Percentiles rank a stretch among this genome's conserved stretches.
These are phyloP conservation scores for Penicillium olsonii DNA, from an alignment of 2,329 filamentous ascomycete genomes.

Conservation along the genomic window DNA sequence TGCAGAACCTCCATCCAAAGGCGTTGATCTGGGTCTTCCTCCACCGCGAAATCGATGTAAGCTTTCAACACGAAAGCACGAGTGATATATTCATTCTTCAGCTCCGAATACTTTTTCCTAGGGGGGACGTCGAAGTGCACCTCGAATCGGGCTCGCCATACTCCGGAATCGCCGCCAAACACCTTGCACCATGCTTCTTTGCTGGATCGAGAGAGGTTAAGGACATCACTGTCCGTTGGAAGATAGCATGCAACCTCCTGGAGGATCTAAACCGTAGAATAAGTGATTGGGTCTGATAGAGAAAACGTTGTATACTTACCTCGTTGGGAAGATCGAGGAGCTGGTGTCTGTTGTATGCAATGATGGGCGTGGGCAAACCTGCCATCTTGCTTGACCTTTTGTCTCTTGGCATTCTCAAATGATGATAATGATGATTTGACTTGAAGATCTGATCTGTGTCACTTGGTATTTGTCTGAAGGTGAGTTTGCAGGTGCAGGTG, in stretches of 20 bases:
- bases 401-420: no score
- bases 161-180: conserved; percentile 27
- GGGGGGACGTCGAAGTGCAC: conserved; percentile 35
- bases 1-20: conserved; percentile 35
- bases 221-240: conserved; percentile 33
- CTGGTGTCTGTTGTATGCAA: background rate
- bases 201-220: conserved; percentile 31
- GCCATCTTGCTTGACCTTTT: background rate
- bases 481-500: no score
- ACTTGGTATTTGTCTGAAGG: no score
- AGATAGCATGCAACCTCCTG: conserved; percentile 34
- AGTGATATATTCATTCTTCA: conserved; percentile 35
- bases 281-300: background rate
- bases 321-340: conserved; percentile 20
- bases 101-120: conserved; percentile 21
- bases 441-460: no score
- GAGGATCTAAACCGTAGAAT: conserved; percentile 27
- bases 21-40: conserved; percentile 17
- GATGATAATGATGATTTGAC: no score
- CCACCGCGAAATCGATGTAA: no score
- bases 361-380: background rate
- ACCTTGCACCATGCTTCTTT: conserved; percentile 25
- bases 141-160: conserved; percentile 39
- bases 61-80: conserved; percentile 40
- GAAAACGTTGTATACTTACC: conserved; percentile 5